Evolutionary conservation across 331 rosid species (phyloP), one percentile per base, ranked within the genome.

Genomic region (Cydonia oblonga): DNA sequence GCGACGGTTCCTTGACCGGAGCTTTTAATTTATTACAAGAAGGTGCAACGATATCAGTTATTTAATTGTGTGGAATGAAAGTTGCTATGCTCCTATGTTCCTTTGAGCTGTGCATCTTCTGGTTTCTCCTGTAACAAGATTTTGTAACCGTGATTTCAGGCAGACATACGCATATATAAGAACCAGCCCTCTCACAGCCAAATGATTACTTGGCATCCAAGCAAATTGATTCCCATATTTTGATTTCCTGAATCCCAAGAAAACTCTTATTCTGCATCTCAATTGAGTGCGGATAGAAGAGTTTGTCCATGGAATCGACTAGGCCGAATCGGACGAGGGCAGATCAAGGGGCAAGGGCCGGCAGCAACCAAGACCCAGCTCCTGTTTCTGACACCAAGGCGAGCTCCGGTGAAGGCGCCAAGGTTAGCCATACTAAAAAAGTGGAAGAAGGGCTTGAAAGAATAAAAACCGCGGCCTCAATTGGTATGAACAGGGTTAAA

Each of bases 311-410:
- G 79, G 83, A 35, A 68, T 70, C 63, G 18, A 79, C 25, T 38
- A 40, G 64, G 16, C 61, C 68, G 23, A 56, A 32, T 56, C 66
- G 40, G 13, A 72, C 75, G 3, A 58, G 63, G 74, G 76, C 79
- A 8, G 79, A 77, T 58, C 81, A 82, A 70, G 75, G 80, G 79
- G 78, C n/a, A n/a, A n/a, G n/a, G n/a, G n/a, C 68, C 35, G 5
- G 2, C 64, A 35, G 11, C 74, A 23, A 26, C 42, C 30, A 69
- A 5, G 66, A 80, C 64, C 24, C 75, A 0, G 42, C 5, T 58
- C 30, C 72, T 3, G 62, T 12, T 44, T 64, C 70, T 7, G 40
- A 25, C 14, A 62, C 30, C 35, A 57, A 35, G 6, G 54, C 67
- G 6, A 78, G 35, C 67, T 60, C 67, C 28, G 23, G 44, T 30